A percentile compares a stretch with the other conserved stretches of the same genome.
phyloP scores from a whole-genome alignment of 176 grass and related monocot species.

The Lolium rigidum region DNA sequence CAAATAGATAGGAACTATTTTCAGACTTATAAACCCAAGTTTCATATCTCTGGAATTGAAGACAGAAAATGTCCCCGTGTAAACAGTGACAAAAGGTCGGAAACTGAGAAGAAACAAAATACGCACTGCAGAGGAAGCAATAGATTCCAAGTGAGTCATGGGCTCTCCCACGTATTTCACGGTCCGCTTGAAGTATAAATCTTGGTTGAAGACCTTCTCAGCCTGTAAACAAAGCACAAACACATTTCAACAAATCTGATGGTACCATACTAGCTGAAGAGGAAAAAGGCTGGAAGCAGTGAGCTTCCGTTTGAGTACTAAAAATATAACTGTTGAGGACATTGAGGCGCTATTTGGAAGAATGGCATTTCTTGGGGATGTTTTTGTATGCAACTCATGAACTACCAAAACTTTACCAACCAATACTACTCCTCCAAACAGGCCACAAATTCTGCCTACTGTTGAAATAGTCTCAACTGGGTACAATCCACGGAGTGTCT shows the following conservation, averaged over 20 bases:
- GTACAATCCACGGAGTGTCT: slow-evolving; percentile 60
- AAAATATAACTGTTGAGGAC: background rate
- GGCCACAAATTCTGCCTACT: slow-evolving; percentile 91
- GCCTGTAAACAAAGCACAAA: slow-evolving; percentile 58
- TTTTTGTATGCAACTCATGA: background rate
- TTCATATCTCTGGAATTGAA: background rate
- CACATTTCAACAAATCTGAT: background rate
- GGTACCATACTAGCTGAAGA: background rate
- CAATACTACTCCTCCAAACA: background rate
- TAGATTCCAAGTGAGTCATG: slow-evolving; percentile 98
- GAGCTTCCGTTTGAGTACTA: background rate
- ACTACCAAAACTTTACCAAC: background rate
- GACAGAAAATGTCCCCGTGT: background rate
- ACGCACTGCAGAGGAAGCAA: slow-evolving; percentile 91
- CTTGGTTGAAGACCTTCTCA: slow-evolving; percentile 99
- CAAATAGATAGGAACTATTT: slow-evolving; percentile 34
- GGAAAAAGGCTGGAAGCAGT: background rate
- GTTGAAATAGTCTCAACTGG: slow-evolving; percentile 95
- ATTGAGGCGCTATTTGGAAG: background rate
- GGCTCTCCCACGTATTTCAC: slow-evolving; percentile 97
- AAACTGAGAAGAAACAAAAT: slow-evolving; percentile 12
- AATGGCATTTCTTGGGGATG: background rate
- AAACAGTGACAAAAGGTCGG: slow-evolving; percentile 14
- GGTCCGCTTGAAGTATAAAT: slow-evolving; percentile 93
- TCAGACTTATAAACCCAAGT: slow-evolving; percentile 32